phyloP scores from a whole-genome alignment of 2,329 filamentous ascomycete genomes.

The Parascedosporium putredinis region DNA sequence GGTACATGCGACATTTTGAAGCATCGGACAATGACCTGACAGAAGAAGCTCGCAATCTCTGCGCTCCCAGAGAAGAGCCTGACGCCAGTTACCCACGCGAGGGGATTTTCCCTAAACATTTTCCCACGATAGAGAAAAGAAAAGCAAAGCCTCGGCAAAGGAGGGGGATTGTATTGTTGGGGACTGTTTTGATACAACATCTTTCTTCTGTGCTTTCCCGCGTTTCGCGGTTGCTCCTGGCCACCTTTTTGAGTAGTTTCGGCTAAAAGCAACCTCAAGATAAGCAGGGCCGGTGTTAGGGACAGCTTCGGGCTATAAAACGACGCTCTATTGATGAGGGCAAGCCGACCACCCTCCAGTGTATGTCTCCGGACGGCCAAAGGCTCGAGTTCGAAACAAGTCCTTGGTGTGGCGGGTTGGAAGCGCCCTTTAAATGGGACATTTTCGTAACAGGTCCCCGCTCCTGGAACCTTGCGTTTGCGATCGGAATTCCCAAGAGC shows the following conservation, averaged over 20 bases:
- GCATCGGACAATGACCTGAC: no score
- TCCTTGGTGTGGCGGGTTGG: background rate
- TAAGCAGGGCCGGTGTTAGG: background rate
- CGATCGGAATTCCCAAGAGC: background rate
- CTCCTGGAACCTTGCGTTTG: background rate
- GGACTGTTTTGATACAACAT: background rate
- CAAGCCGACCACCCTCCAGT: no score
- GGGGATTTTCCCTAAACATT: no score
- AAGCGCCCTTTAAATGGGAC: background rate
- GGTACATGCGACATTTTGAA: no score
- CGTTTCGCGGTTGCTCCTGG: background rate
- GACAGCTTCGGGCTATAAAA: no score
- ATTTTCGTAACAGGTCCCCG: background rate
- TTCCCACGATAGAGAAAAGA: no score
- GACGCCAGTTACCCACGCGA: no score
- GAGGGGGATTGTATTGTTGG: no score
- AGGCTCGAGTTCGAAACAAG: background rate
- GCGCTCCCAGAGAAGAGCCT: no score
- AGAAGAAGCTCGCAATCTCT: no score
- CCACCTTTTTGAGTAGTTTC: background rate
- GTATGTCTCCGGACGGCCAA: background rate
- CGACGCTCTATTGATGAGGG: background rate
- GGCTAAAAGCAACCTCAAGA: slow-evolving; percentile 2
- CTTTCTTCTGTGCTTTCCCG: background rate
- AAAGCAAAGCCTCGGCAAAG: no score